Conservation (phyloP, 2,329 filamentous ascomycete genomes). For the Sordariomycetes sp. region DNA sequence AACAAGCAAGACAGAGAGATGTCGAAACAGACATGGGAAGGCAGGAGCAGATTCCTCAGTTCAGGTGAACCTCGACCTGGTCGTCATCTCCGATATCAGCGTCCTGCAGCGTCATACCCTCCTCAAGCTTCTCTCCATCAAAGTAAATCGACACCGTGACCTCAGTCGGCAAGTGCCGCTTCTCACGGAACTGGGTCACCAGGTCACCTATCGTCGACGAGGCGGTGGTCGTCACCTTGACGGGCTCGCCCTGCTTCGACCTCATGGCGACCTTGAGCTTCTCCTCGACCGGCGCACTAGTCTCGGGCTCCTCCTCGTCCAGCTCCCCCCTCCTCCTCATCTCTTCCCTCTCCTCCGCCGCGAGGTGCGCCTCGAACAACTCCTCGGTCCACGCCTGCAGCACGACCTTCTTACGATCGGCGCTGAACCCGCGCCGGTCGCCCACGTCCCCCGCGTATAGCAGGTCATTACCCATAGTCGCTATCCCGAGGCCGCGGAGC, state of each 20-base stretch:
- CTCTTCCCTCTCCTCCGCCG: conserved; percentile 35
- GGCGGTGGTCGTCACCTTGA: conserved; percentile 38
- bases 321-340: conserved; percentile 29
- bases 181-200: conserved; percentile 47
- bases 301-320: conserved; percentile 19
- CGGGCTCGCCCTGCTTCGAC: conserved; percentile 35
- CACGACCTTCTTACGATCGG: conserved; percentile 50
- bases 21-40: neutral
- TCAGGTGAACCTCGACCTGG: conserved; percentile 62
- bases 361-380: conserved; percentile 37
- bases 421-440: conserved; percentile 31
- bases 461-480: conserved; percentile 19
- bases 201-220: conserved; percentile 53
- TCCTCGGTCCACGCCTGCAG: conserved; percentile 70
- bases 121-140: conserved; percentile 63
- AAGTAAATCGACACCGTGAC: conserved; percentile 54
- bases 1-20: neutral
- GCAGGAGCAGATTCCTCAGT: conserved; percentile 9
- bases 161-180: conserved; percentile 37
- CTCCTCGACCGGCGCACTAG: conserved; percentile 11
- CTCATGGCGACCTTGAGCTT: conserved; percentile 43
- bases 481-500: conserved; percentile 55
- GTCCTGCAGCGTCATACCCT: conserved; percentile 47
- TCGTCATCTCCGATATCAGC: conserved; percentile 68
- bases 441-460: conserved; percentile 26